Evolutionary conservation across 768 basidiomycete genomes (phyloP).

Genomic region (Tubosaeta sp.): DNA sequence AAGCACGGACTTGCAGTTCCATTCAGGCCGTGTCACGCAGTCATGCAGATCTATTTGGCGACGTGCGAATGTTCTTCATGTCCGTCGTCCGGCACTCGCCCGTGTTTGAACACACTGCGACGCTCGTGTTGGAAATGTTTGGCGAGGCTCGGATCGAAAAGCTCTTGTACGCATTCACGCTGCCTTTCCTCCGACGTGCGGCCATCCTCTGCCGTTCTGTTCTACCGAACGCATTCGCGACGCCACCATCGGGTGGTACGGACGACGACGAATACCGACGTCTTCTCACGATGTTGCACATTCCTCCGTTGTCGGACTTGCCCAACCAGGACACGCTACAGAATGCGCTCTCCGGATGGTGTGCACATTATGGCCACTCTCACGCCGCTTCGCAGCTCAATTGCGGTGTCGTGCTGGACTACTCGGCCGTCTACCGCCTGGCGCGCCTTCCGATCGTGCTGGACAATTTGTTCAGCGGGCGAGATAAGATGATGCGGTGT

Average conservation of each 20-base stretch:
- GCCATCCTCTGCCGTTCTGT: constrained; percentile 81
- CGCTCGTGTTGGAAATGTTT: constrained; percentile 71
- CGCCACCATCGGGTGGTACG: constrained; percentile 34
- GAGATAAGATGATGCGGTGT: constrained; percentile 73
- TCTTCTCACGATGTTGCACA: constrained; percentile 67
- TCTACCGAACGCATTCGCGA: constrained; percentile 57
- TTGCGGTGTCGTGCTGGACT: constrained; percentile 77
- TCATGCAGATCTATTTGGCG: constrained; percentile 75
- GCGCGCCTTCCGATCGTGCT: constrained; percentile 76
- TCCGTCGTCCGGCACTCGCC: constrained; percentile 87
- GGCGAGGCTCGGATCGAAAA: constrained; percentile 84
- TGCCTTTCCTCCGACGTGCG: constrained; percentile 88
- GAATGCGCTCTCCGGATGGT: constrained; percentile 87
- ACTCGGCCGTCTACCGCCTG: constrained; percentile 78
- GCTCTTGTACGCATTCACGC: constrained; percentile 79
- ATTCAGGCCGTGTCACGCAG: constrained; percentile 42
- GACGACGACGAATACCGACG: constrained; percentile 73
- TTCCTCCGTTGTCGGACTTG: constrained; percentile 75
- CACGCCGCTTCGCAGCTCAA: constrained; percentile 76
- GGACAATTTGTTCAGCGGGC: constrained; percentile 77
- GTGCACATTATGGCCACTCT: constrained; percentile 80
- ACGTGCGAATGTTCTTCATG: constrained; percentile 86
- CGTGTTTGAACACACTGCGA: constrained; percentile 81
- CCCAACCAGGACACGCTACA: constrained; percentile 85
- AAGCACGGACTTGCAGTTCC: constrained; percentile 53